Evolutionary conservation across 192 early-diverging fungal genomes (phyloP).

Genomic region (Lunasporangiospora selenospora): DNA sequence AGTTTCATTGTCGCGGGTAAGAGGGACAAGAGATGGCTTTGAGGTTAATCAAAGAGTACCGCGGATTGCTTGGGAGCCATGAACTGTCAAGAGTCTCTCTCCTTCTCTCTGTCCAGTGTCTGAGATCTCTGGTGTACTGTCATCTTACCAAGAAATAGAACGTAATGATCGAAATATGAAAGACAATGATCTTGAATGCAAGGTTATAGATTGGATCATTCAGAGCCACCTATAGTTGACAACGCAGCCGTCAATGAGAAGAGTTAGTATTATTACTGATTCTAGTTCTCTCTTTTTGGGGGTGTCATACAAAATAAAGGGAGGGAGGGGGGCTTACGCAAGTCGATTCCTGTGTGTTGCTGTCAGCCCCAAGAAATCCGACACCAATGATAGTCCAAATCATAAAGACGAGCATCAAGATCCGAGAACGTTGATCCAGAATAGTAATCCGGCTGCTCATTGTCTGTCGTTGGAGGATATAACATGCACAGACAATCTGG

Average conservation of each 20-base stretch:
- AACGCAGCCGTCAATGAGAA: background rate
- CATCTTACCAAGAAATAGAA: conserved; percentile 46
- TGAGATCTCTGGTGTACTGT: too few relatives aligned
- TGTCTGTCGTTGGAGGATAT: conserved; percentile 26
- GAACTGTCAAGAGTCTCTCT: too few relatives aligned
- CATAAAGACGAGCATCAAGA: conserved; percentile 31
- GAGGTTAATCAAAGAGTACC: too few relatives aligned
- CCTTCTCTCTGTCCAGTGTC: too few relatives aligned
- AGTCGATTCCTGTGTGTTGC: conserved; percentile 3
- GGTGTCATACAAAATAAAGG: background rate
- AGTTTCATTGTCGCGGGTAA: too few relatives aligned
- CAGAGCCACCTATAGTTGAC: conserved; percentile 4
- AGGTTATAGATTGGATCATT: conserved; percentile 29
- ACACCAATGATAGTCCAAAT: conserved; percentile 47
- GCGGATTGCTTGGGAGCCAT: too few relatives aligned
- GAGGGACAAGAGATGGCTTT: too few relatives aligned
- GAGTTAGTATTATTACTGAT: background rate
- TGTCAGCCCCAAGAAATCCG: conserved; percentile 28
- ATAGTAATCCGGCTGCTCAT: conserved; percentile 22
- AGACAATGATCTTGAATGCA: conserved; percentile 44
- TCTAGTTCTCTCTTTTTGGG: background rate
- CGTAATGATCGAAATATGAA: conserved; percentile 34
- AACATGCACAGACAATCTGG: conserved; percentile 29
- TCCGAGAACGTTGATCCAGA: conserved; percentile 25
- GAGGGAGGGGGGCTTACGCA: conserved; percentile 37